phyloP scores from a whole-genome alignment of 176 grass and related monocot species.

The Avena eriantha region DNA sequence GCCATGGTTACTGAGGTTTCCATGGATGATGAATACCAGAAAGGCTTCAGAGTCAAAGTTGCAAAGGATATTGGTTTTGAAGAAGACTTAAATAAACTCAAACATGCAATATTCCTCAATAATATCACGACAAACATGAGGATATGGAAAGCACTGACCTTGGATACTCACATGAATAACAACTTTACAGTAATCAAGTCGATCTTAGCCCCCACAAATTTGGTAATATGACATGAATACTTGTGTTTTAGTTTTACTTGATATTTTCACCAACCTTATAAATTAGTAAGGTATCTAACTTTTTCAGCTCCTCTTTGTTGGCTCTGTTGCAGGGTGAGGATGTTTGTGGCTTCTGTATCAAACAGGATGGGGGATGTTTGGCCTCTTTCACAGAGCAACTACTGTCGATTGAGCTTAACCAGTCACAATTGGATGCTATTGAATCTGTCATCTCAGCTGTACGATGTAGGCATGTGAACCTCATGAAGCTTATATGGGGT shows the following conservation, averaged over 20 bases:
- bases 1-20: slow-evolving; percentile 63
- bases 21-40: slow-evolving; percentile 49
- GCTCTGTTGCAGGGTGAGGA: slow-evolving; percentile 41
- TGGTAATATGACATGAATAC: slow-evolving; percentile 45
- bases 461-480: slow-evolving; percentile 44
- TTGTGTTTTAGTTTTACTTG: neutral
- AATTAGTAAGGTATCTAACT: neutral
- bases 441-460: slow-evolving; percentile 55
- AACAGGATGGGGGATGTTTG: slow-evolving; percentile 23
- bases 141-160: slow-evolving; percentile 64
- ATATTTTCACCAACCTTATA: slow-evolving; percentile 1
- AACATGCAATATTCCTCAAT: slow-evolving; percentile 53
- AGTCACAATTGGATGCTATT: slow-evolving; percentile 59
- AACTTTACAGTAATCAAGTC: slow-evolving; percentile 71
- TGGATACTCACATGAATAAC: slow-evolving; percentile 26
- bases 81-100: slow-evolving; percentile 42
- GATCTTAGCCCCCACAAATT: slow-evolving; percentile 44
- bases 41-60: slow-evolving; percentile 59
- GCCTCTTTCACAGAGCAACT: slow-evolving; percentile 39
- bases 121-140: slow-evolving; percentile 57
- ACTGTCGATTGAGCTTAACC: slow-evolving; percentile 56
- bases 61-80: slow-evolving; percentile 13
- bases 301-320: slow-evolving; percentile 12
- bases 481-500: slow-evolving; percentile 73
- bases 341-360: slow-evolving; percentile 22